Evolutionary conservation across 2,329 filamentous ascomycete species (phyloP).

Genomic region (Aspergillus costaricaensis): DNA sequence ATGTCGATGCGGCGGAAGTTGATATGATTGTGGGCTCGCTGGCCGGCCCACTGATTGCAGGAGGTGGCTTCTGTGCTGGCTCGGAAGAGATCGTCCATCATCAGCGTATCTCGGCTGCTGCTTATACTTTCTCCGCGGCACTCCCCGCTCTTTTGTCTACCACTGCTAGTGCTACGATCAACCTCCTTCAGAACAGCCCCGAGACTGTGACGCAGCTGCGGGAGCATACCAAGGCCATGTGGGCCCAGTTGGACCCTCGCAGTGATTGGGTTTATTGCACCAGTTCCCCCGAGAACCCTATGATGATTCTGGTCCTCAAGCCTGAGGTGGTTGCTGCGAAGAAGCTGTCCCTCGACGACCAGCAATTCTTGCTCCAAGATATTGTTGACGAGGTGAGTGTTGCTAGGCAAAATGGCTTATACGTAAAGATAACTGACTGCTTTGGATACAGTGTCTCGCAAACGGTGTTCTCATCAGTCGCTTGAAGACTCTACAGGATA

Average conservation of each 20-base stretch:
- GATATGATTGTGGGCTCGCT: conserved; percentile 98
- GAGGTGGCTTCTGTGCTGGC: conserved; percentile 94
- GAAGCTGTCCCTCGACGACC: conserved; percentile 69
- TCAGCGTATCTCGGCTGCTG: conserved; percentile 86
- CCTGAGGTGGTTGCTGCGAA: conserved; percentile 74
- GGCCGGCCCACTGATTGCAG: conserved; percentile 84
- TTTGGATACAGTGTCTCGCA: conserved; percentile 64
- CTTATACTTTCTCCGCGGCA: conserved; percentile 95
- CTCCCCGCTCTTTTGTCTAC: conserved; percentile 91
- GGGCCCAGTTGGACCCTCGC: conserved; percentile 82
- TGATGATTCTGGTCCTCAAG: conserved; percentile 82
- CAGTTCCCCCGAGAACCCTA: conserved; percentile 79
- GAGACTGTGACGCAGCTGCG: conserved; percentile 76
- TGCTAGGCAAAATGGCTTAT: not conserved
- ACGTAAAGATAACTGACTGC: conserved; percentile 13
- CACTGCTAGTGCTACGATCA: conserved; percentile 90
- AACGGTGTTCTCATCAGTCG: conserved; percentile 90
- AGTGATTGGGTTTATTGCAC: conserved; percentile 90
- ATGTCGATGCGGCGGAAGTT: conserved; percentile 87
- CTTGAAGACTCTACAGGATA: conserved; percentile 74
- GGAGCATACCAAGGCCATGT: conserved; percentile 84
- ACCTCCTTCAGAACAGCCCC: conserved; percentile 81
- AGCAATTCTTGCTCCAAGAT: conserved; percentile 83
- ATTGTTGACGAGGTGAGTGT: conserved; percentile 87
- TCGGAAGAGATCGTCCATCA: conserved; percentile 91